These are phyloP conservation scores for Uncinocarpus reesii DNA, from an alignment of 2,329 filamentous ascomycete genomes.

Conservation along the genomic window DNA sequence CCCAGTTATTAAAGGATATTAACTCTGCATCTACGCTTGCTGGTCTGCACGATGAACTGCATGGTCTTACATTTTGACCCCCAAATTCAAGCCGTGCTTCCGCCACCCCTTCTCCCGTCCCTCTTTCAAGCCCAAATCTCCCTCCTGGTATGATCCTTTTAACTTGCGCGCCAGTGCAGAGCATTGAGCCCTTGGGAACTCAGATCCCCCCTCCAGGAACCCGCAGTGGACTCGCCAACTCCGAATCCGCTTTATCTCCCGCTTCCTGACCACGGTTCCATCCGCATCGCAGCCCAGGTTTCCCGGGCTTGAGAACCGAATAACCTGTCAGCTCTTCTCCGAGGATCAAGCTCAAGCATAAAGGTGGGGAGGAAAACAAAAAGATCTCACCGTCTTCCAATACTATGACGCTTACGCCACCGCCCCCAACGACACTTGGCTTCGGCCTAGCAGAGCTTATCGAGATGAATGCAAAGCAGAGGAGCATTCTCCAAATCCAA, in stretches of 20 bases:
- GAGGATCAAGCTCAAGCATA: too few relatives aligned
- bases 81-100: not conserved
- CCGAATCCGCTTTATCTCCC: not conserved
- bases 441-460: not conserved
- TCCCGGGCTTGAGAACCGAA: too few relatives aligned
- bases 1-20: not conserved
- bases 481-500: too few relatives aligned
- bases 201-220: not conserved
- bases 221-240: not conserved
- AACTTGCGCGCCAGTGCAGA: too few relatives aligned
- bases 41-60: not conserved
- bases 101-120: not conserved
- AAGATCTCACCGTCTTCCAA: too few relatives aligned
- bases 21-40: not conserved
- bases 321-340: too few relatives aligned
- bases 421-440: constrained; percentile 1
- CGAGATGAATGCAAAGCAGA: too few relatives aligned
- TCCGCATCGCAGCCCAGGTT: too few relatives aligned
- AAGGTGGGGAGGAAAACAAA: too few relatives aligned
- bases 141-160: too few relatives aligned
- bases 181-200: too few relatives aligned
- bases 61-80: constrained; percentile 1
- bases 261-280: not conserved
- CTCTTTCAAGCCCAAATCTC: not conserved
- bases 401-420: too few relatives aligned